These are phyloP conservation scores for Yamadazyma ubonensis DNA, from an alignment of 805 yeast species.

Conservation along the genomic window DNA sequence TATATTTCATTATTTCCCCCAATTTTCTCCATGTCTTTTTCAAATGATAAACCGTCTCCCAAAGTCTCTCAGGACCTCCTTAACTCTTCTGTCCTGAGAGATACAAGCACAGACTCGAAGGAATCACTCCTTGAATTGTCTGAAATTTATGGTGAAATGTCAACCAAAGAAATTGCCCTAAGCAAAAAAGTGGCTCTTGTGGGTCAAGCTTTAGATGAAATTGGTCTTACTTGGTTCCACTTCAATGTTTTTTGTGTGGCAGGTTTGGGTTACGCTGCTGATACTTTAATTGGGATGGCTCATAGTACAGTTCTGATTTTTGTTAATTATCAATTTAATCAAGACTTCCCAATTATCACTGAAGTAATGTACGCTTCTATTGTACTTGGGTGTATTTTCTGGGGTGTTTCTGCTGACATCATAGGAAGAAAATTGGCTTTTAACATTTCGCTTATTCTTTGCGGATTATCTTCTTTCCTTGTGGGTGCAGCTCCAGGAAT, in stretches of 20 bases:
- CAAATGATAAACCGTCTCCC: background rate
- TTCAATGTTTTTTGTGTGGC: conserved; percentile 48
- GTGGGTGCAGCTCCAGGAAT: conserved; percentile 27
- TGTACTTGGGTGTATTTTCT: conserved; percentile 50
- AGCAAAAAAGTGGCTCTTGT: conserved; percentile 27
- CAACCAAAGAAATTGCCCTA: background rate
- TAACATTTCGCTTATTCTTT: conserved; percentile 26
- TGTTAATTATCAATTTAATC: conserved; percentile 48
- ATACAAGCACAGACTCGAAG: background rate
- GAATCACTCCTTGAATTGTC: background rate
- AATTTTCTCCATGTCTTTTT: background rate
- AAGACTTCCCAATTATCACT: conserved; percentile 43
- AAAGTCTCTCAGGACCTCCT: background rate
- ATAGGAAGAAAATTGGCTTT: conserved; percentile 55
- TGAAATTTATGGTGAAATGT: conserved; percentile 2
- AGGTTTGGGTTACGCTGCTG: conserved; percentile 58
- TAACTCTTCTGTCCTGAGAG: background rate
- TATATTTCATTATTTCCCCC: no score
- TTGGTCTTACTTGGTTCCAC: conserved; percentile 55
- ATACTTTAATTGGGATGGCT: conserved; percentile 49
- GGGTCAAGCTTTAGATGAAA: conserved; percentile 33
- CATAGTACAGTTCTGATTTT: conserved; percentile 47
- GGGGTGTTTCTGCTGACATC: conserved; percentile 57
- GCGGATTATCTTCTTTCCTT: conserved; percentile 23
- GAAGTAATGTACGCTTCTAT: conserved; percentile 42